Evolutionary conservation across 2,329 filamentous ascomycete species (phyloP).

Genomic region (Aspergillus persii): DNA sequence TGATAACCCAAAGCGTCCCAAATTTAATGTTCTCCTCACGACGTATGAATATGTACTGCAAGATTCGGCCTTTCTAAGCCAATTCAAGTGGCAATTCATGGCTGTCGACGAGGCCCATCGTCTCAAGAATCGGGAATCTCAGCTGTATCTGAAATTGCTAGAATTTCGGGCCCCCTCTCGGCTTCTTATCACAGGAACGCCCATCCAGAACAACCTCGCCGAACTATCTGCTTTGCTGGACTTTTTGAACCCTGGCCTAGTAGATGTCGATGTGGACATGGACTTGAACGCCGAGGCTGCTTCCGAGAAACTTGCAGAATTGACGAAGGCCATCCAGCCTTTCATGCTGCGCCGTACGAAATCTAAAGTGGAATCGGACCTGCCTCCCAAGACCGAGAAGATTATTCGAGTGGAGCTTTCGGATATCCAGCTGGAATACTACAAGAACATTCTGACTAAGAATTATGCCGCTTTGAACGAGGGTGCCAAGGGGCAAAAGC

Average conservation of each 20-base stretch:
- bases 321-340: constrained; percentile 84
- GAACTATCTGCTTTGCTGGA: constrained; percentile 91
- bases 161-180: constrained; percentile 86
- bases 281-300: constrained; percentile 79
- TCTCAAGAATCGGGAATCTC: constrained; percentile 92
- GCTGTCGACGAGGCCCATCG: constrained; percentile 96
- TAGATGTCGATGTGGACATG: constrained; percentile 87
- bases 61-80: constrained; percentile 78
- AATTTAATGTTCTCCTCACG: constrained; percentile 96
- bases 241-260: constrained; percentile 93
- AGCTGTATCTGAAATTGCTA: constrained; percentile 80
- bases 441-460: constrained; percentile 96
- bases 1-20: constrained; percentile 81
- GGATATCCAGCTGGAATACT: constrained; percentile 94
- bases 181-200: constrained; percentile 92
- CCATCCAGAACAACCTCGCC: constrained; percentile 93
- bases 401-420: constrained; percentile 97
- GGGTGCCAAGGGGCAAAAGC: constrained; percentile 85
- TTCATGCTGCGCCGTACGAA: constrained; percentile 96
- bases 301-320: constrained; percentile 78
- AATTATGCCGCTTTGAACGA: constrained; percentile 95
- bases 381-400: constrained; percentile 97
- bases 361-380: constrained; percentile 92
- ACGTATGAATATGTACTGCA: constrained; percentile 95
- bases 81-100: constrained; percentile 96